These are phyloP conservation scores for Styphnolobium japonicum DNA, from an alignment of 306 rosid species.

Conservation along the genomic window DNA sequence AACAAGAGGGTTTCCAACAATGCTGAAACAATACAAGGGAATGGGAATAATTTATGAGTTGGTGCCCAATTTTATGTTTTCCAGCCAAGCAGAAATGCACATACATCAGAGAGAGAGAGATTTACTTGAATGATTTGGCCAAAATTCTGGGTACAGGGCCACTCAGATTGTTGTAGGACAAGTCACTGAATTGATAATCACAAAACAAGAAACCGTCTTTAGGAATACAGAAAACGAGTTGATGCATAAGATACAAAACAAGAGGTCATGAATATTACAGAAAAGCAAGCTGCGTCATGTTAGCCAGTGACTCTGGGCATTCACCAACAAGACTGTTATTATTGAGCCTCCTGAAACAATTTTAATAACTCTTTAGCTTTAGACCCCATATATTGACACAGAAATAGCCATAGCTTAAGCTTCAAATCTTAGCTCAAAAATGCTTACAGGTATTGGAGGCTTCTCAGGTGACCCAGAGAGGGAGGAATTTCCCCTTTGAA, in stretches of 20 bases:
- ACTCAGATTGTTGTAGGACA: constrained; percentile 88
- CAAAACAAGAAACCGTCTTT: constrained; percentile 32
- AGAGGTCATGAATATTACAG: constrained; percentile 59
- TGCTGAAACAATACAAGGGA: constrained; percentile 49
- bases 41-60: neutral
- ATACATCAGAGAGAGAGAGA: neutral
- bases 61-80: constrained; percentile 10
- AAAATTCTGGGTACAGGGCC: constrained; percentile 87
- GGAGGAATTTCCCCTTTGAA: constrained; percentile 74
- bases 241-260: constrained; percentile 18
- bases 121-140: constrained; percentile 87
- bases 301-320: constrained; percentile 74
- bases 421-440: constrained; percentile 8
- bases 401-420: constrained; percentile 1
- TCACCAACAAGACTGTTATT: constrained; percentile 80
- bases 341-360: constrained; percentile 80
- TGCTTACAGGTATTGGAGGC: constrained; percentile 83
- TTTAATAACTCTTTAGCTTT: constrained; percentile 24
- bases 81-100: constrained; percentile 1
- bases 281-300: constrained; percentile 85
- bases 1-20: constrained; percentile 84
- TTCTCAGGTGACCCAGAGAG: constrained; percentile 64
- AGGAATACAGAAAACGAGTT: constrained; percentile 16
- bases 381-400: neutral
- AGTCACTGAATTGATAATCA: constrained; percentile 58